Base-by-base conservation (phyloP, 352 stramenopile species). In the Pythium coloratum region DNA sequence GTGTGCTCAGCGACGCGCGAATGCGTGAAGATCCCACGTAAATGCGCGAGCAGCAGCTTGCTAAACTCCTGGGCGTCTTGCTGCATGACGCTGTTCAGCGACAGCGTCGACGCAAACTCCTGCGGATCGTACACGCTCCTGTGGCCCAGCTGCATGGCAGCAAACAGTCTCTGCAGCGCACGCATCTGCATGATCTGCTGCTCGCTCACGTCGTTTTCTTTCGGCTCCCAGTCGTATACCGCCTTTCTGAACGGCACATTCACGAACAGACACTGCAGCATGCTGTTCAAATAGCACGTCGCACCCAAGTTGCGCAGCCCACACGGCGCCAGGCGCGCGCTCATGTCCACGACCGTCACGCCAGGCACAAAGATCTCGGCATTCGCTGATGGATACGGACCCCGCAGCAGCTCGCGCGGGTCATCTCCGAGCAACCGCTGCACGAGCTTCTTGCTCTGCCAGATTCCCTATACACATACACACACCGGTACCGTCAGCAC, bases 11-110 rank as follows among this genome's bases (percentile, higher is more conserved):
- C 62, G 18, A 90, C 63, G 44, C 72, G 73, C 38, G 84, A 91
- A 32, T 92, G 85, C 20, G 75, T 67, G 59, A 95, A 93, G 53
- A 95, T 93, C 9, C 76, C 80, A 32, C 84, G 77, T 65, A 97
- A 70, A 56, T 95, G 86, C 13, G 86, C 73, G 28, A 96, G 61
- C 55, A 96, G 70, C 56, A 96, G 70, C 64, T 96, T 96, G 62
- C 78, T 93, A 66, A 97, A 97, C 64, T 97, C 89, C 86, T 97
- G 88, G 16, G 86, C 88, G 70, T 97, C 89, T 67, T 97, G 89
- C 57, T 97, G 89, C 65, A 95, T 72, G 7, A 86, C 83, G 57
- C 86, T 88, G 64, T 97, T 91, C 10, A 97, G 70, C 30, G 77
- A 80, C 47, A 97, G 71, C 33, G 88, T 92, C 6, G 75, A 82